phyloP scores from a whole-genome alignment of 1,284 basidiomycete genomes.

The Pulveroboletus sp. region DNA sequence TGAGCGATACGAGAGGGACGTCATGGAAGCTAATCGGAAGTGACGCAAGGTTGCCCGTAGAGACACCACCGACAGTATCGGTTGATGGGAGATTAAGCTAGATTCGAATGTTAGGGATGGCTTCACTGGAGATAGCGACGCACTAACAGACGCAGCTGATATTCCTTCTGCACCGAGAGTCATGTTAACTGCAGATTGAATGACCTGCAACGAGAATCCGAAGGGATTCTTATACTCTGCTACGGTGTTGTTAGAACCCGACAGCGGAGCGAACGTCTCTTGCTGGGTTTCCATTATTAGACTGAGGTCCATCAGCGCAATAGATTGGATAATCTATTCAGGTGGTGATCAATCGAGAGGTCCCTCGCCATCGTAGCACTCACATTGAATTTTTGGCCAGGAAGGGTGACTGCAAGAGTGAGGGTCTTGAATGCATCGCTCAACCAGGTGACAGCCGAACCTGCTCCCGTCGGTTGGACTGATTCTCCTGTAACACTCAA shows the following conservation, averaged over 20 bases:
- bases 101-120: conserved; percentile 3
- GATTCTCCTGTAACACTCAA: conserved; percentile 61
- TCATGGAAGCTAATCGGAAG: conserved; percentile 60
- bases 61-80: conserved; percentile 60
- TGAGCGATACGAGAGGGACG: conserved; percentile 55
- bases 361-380: conserved; percentile 11
- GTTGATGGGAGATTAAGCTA: conserved; percentile 57
- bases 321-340: conserved; percentile 64
- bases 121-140: not conserved
- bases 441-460: conserved; percentile 61
- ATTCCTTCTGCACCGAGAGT: conserved; percentile 49
- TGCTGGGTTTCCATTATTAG: conserved; percentile 53
- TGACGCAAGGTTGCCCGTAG: conserved; percentile 64
- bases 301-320: conserved; percentile 61
- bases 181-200: conserved; percentile 58
- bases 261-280: conserved; percentile 59
- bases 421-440: conserved; percentile 71
- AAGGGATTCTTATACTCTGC: conserved; percentile 79
- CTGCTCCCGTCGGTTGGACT: conserved; percentile 59
- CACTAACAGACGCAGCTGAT: conserved; percentile 56
- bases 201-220: conserved; percentile 70
- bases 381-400: conserved; percentile 61
- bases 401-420: conserved; percentile 60
- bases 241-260: conserved; percentile 60
- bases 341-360: not conserved